phyloP scores from a whole-genome alignment of 768 basidiomycete species.

The Gelatoporia subvermispora region DNA sequence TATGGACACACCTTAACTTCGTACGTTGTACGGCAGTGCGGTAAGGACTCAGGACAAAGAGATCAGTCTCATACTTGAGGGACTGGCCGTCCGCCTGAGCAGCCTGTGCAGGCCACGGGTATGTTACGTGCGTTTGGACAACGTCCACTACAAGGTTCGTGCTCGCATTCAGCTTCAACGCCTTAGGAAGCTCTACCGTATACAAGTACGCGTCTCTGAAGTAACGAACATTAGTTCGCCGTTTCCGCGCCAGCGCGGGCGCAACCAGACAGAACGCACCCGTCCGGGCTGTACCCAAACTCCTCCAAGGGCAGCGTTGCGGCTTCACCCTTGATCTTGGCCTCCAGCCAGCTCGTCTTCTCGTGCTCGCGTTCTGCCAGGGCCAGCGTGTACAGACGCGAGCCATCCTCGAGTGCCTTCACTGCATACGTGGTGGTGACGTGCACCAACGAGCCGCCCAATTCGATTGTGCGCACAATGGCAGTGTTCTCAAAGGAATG shows the following conservation, averaged over 20 bases:
- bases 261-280: conserved; percentile 37
- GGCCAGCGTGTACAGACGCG: conserved; percentile 63
- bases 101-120: conserved; percentile 70
- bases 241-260: not conserved
- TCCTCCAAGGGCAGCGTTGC: conserved; percentile 47
- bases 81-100: conserved; percentile 74
- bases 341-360: conserved; percentile 75
- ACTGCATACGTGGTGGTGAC: conserved; percentile 87
- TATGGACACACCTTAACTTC: conserved; percentile 68
- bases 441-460: conserved; percentile 83
- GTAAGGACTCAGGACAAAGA: conserved; percentile 86
- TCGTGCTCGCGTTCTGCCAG: conserved; percentile 57
- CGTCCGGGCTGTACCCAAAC: conserved; percentile 41
- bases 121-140: conserved; percentile 71
- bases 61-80: conserved; percentile 69
- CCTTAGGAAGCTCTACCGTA: conserved; percentile 58
- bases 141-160: conserved; percentile 76
- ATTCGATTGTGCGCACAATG: conserved; percentile 83
- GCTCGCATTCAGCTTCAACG: conserved; percentile 54
- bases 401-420: conserved; percentile 59
- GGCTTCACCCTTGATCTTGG: conserved; percentile 69
- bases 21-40: conserved; percentile 75
- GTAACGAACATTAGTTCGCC: not conserved
- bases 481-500: conserved; percentile 83
- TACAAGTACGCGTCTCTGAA: conserved; percentile 44